Base-by-base conservation (phyloP, 2,329 filamentous ascomycete species). In the Alternaria alternata region DNA sequence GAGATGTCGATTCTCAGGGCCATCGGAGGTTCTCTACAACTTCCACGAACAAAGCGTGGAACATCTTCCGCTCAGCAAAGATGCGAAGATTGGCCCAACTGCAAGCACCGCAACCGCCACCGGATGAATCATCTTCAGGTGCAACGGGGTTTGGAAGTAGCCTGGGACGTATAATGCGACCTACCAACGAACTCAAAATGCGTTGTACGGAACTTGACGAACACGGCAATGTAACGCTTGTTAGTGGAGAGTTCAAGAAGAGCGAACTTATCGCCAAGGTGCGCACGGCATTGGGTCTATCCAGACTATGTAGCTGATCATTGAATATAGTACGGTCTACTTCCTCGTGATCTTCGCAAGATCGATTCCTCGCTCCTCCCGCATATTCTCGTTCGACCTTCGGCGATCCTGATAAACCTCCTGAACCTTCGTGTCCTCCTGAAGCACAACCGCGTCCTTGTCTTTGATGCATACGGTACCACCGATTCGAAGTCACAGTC, bases 171-270 rank as follows among this genome's bases (percentile, higher is more conserved):
- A 87, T 89, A 44, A 83, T 92, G 71, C 95, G 94, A 79, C 90
- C 92, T 3, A 89, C 91, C 26, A 90, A 94, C 58, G 93, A 97
- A 78, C 87, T 94, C 30, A 89, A 93, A 61, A 83, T 99, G 67
- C 87, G 95, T 54, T 99, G 95, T 76, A 99, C 95, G 1, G 95
- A 99, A 79, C 92, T 98, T 61, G 93, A 98, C 72, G 93, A 94
- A 77, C 88, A 92, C 73, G 95, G 95, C 41, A 91, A 96, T 70
- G 93, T 97, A 26, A 96, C 94, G 20, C 83, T 98, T 59, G 91
- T 96, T 20, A 96, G 96, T 75, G 93, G 93, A 60, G 95, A 98
- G 79, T 98, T 97, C 80, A 96, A 95, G 81, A 99, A 99, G 85
- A 95, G 89, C 72, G 95, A 99, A 81, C 84, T 99, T 47, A 98